These are phyloP conservation scores for Chamaecrista fasciculata DNA, from an alignment of 306 rosid species.

Conservation along the genomic window DNA sequence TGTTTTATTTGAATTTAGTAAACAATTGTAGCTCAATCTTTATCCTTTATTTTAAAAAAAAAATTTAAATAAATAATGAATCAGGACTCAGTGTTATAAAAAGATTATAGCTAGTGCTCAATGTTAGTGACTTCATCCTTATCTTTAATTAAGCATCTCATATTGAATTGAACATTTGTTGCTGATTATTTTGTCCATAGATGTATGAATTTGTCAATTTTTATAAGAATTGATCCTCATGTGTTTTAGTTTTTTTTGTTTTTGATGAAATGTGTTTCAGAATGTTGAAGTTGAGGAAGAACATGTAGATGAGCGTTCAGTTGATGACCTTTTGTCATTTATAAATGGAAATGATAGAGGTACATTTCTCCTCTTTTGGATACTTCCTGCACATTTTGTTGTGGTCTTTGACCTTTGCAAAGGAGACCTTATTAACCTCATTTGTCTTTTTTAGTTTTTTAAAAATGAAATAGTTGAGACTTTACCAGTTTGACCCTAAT, in stretches of 20 bases:
- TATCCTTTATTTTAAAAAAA: too few species aligned
- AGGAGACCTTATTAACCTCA: background rate
- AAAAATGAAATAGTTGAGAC: background rate
- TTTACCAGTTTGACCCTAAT: background rate
- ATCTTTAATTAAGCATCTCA: conserved; percentile 15
- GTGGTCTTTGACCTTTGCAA: background rate
- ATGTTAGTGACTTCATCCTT: too few species aligned
- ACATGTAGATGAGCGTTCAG: conserved; percentile 80
- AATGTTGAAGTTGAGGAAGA: conserved; percentile 72
- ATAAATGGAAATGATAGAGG: conserved; percentile 83
- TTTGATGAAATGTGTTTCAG: conserved; percentile 44
- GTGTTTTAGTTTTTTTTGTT: conserved; percentile 49
- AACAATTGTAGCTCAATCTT: too few species aligned
- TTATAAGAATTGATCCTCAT: conserved; percentile 10
- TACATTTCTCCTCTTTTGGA: conserved; percentile 23
- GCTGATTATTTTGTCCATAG: background rate
- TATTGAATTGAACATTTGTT: conserved; percentile 2
- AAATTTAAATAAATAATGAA: too few species aligned
- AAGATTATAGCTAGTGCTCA: too few species aligned
- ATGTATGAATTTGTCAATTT: background rate
- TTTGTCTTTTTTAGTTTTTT: background rate
- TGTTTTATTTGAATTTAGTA: too few species aligned
- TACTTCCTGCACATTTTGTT: background rate
- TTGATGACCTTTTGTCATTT: conserved; percentile 90
- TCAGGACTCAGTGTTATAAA: too few species aligned